Percentiles rank a stretch among this genome's conserved stretches.
Conservation (phyloP, 2,329 filamentous ascomycete genomes). For the Xylaria sp. region DNA sequence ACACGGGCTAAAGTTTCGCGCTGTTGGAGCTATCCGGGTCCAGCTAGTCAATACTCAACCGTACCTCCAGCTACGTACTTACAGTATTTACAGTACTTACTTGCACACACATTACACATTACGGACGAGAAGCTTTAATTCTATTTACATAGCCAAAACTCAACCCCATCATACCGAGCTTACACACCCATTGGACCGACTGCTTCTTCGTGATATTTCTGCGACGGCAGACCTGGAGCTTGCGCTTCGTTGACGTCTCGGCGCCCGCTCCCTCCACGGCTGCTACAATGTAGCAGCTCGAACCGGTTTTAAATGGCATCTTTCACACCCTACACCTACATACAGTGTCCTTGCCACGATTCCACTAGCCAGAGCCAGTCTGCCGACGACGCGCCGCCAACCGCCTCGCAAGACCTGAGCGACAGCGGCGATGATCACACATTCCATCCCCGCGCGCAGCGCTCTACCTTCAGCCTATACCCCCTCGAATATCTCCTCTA, state of each 20-base stretch:
- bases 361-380: conserved; percentile 27
- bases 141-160: neutral
- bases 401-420: conserved; percentile 25
- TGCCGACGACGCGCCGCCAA: conserved; percentile 42
- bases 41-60: no score
- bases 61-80: no score
- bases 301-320: conserved; percentile 37
- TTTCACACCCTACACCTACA: conserved; percentile 67
- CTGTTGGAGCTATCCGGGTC: no score
- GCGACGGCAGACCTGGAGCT: neutral
- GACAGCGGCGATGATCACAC: conserved; percentile 64
- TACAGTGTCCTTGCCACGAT: conserved; percentile 65
- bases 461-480: conserved; percentile 90
- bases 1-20: no score
- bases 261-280: conserved; percentile 13
- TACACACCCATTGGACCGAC: no score
- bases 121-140: neutral
- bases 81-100: no score
- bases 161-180: no score
- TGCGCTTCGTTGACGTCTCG: neutral
- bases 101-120: no score
- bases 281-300: conserved; percentile 35
- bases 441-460: conserved; percentile 83
- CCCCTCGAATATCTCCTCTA: conserved; percentile 93
- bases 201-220: neutral